Conservation (phyloP, 306 rosid genomes). For the Sindora glabra region DNA sequence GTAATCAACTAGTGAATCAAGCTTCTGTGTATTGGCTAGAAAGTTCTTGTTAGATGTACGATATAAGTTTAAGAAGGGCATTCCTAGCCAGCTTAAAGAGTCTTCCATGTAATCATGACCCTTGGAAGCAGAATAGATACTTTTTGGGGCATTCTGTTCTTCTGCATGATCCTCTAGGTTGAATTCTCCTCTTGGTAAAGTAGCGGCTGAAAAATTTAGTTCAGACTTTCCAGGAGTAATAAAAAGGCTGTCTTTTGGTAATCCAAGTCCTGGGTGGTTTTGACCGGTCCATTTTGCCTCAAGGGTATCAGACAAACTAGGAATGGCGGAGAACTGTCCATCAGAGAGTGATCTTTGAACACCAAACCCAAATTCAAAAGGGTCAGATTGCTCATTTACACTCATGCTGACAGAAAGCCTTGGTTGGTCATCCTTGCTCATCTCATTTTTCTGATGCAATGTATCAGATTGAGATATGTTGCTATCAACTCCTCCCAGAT, state of each 20-base stretch:
- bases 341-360: conserved; percentile 58
- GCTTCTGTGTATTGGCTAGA: conserved; percentile 45
- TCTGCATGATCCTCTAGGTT: conserved; percentile 39
- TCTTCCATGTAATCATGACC: conserved; percentile 51
- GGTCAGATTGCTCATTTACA: conserved; percentile 19
- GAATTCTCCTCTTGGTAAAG: conserved; percentile 16
- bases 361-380: conserved; percentile 27
- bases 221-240: conserved; percentile 30
- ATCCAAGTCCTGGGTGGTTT: conserved; percentile 34
- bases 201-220: conserved; percentile 33
- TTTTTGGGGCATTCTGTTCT: conserved; percentile 37
- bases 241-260: conserved; percentile 29
- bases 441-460: conserved; percentile 25
- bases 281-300: conserved; percentile 87
- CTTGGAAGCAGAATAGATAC: conserved; percentile 28
- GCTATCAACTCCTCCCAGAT: conserved; percentile 21
- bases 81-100: conserved; percentile 56
- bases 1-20: conserved; percentile 44
- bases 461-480: conserved; percentile 23
- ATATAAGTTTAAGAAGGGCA: conserved; percentile 65
- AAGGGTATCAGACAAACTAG: conserved; percentile 75
- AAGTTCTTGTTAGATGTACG: conserved; percentile 55
- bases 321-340: conserved; percentile 47
- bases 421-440: conserved; percentile 29
- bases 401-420: conserved; percentile 21